Percentiles rank a stretch among this genome's conserved stretches.
phyloP scores from a whole-genome alignment of 768 basidiomycete species.

The Omphalotus guepiniiformis region DNA sequence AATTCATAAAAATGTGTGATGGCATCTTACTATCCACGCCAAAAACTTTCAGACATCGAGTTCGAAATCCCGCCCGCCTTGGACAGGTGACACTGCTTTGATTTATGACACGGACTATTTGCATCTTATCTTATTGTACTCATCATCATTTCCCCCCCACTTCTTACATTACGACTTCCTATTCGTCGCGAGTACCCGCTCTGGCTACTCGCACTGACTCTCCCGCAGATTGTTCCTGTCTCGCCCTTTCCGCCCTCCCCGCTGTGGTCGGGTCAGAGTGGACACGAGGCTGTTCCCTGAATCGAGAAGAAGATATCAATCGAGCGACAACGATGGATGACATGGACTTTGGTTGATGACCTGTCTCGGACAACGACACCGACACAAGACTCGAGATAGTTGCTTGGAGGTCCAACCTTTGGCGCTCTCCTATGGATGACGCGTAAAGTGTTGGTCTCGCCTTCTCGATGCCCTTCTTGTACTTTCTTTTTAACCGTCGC shows the following conservation, averaged over 20 bases:
- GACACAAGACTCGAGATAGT: slow-evolving; percentile 64
- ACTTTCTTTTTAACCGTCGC: slow-evolving; percentile 36
- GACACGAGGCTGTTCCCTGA: not conserved
- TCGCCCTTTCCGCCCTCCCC: not conserved
- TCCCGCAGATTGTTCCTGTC: not conserved
- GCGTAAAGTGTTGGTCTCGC: slow-evolving; percentile 53
- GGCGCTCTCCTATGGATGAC: too few relatives aligned
- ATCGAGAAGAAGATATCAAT: not conserved
- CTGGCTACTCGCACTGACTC: not conserved
- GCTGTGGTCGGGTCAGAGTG: slow-evolving; percentile 4
- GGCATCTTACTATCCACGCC: slow-evolving; percentile 8
- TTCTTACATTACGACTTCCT: slow-evolving; percentile 28
- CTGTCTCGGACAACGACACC: slow-evolving; percentile 48
- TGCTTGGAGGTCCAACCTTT: slow-evolving; percentile 56
- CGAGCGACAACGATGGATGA: slow-evolving; percentile 46
- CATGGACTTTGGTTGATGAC: slow-evolving; percentile 47
- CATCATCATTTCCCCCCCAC: slow-evolving; percentile 34
- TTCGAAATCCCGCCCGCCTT: slow-evolving; percentile 44
- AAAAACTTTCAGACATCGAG: slow-evolving; percentile 25
- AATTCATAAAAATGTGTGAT: slow-evolving; percentile 17
- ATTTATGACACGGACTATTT: slow-evolving; percentile 51
- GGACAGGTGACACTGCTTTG: slow-evolving; percentile 50
- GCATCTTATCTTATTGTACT: slow-evolving; percentile 42
- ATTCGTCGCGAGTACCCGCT: slow-evolving; percentile 23
- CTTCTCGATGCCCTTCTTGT: slow-evolving; percentile 51